These are phyloP conservation scores for Coniochaeta sp. DNA, from an alignment of 2,329 filamentous ascomycete genomes.

Conservation along the genomic window DNA sequence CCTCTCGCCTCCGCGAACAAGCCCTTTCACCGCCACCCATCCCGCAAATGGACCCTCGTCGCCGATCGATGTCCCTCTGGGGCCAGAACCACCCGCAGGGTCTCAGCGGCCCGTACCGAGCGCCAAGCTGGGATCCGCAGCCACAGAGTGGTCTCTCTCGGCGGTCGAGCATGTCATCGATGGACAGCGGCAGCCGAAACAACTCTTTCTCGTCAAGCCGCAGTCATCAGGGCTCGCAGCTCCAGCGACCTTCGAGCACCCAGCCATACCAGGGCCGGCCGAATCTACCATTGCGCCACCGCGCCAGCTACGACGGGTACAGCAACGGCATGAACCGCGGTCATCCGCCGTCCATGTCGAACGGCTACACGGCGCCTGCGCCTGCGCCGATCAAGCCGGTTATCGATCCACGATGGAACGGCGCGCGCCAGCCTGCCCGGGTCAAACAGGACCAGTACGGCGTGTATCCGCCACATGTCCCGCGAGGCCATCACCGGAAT, in stretches of 20 bases:
- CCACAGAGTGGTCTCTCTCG: slow-evolving; percentile 17
- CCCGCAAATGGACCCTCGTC: slow-evolving; percentile 16
- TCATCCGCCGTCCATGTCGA: slow-evolving; percentile 17
- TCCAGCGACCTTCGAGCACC: slow-evolving; percentile 2
- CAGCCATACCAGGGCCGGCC: background rate
- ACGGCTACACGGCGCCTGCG: slow-evolving; percentile 13
- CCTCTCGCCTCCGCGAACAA: slow-evolving; percentile 5
- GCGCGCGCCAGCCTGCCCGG: slow-evolving; percentile 12
- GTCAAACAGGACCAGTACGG: slow-evolving; percentile 20
- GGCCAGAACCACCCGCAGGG: slow-evolving; percentile 9
- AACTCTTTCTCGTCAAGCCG: slow-evolving; percentile 21
- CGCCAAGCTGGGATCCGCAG: slow-evolving; percentile 20
- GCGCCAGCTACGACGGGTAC: slow-evolving; percentile 24
- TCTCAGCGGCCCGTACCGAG: slow-evolving; percentile 4
- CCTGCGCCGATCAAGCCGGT: slow-evolving; percentile 6
- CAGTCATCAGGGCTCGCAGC: slow-evolving; percentile 10
- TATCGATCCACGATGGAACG: slow-evolving; percentile 16
- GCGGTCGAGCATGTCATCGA: slow-evolving; percentile 16
- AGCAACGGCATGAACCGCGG: slow-evolving; percentile 9
- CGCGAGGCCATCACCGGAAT: slow-evolving; percentile 29
- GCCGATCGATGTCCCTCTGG: slow-evolving; percentile 14
- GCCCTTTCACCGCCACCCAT: slow-evolving; percentile 12
- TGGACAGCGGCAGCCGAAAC: slow-evolving; percentile 18
- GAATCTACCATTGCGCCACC: slow-evolving; percentile 20
- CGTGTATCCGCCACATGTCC: slow-evolving; percentile 23